Evolutionary conservation across 768 basidiomycete species (phyloP).

Genomic region (Leccinum aurantiacum): DNA sequence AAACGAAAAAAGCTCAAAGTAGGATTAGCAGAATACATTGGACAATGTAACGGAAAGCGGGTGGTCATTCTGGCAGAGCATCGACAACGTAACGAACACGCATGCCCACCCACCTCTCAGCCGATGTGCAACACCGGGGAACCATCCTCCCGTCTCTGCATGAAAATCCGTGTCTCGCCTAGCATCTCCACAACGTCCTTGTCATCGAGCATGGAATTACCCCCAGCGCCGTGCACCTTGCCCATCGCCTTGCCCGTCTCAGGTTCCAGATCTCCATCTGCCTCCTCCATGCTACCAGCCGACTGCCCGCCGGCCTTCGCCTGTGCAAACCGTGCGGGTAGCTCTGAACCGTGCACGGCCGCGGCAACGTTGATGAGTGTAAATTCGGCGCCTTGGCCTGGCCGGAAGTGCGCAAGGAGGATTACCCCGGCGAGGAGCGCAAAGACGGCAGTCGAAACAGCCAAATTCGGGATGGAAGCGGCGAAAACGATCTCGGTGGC

Average conservation of each 20-base stretch:
- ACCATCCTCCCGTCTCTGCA: constrained; percentile 21
- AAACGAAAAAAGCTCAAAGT: neutral
- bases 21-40: no score
- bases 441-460: constrained; percentile 24
- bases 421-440: constrained; percentile 21
- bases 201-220: neutral
- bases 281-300: no score
- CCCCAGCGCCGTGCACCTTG: neutral
- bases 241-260: neutral
- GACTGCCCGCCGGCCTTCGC: neutral
- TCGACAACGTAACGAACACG: neutral
- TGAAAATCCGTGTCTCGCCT: constrained; percentile 9
- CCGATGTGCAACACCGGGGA: constrained; percentile 19
- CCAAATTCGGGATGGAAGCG: constrained; percentile 29
- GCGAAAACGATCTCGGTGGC: constrained; percentile 24
- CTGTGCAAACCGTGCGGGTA: constrained; percentile 22
- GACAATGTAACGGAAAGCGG: neutral
- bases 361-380: constrained; percentile 25
- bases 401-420: constrained; percentile 24
- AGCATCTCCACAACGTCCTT: constrained; percentile 9
- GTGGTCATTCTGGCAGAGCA: neutral
- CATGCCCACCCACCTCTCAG: constrained; percentile 3
- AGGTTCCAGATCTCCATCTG: neutral
- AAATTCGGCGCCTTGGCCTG: constrained; percentile 22
- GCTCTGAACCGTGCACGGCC: constrained; percentile 26